Percentiles rank a stretch among this genome's conserved stretches.
Conservation (phyloP, 306 rosid species). For the Nissolia schottii region DNA sequence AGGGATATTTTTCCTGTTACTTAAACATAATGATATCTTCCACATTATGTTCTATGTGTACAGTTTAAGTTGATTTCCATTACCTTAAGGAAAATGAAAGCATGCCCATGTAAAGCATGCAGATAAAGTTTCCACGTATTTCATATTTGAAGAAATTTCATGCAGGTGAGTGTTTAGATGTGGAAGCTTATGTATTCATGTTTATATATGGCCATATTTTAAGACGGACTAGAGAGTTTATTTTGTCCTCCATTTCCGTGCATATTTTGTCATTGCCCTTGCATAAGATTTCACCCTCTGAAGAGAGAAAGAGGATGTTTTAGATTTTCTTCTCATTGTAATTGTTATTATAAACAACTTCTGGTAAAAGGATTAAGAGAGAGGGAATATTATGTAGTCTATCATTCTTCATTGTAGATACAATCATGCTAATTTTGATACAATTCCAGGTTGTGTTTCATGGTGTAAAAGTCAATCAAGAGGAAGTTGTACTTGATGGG, state of each 20-base stretch:
- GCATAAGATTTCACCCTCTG: not conserved
- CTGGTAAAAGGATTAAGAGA: not conserved
- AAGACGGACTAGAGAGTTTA: not conserved
- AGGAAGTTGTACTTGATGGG: constrained; percentile 85
- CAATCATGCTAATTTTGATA: constrained; percentile 20
- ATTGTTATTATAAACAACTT: constrained; percentile 4
- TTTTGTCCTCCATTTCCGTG: not conserved
- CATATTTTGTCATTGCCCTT: not conserved
- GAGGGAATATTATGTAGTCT: not conserved
- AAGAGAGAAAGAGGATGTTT: not conserved
- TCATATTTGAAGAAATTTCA: not conserved
- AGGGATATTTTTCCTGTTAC: not conserved
- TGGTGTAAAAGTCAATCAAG: constrained; percentile 66
- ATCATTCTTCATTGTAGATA: not conserved
- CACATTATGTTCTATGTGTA: not conserved
- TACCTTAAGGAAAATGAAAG: not conserved
- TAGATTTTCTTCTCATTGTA: not conserved
- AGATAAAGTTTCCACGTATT: not conserved
- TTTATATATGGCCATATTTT: not conserved
- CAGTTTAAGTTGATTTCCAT: not conserved
- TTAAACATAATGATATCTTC: not conserved
- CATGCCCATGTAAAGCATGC: not conserved
- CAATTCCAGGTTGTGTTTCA: constrained; percentile 65
- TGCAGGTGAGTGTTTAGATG: not conserved
- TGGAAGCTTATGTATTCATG: not conserved